A percentile compares a stretch with the other conserved stretches of the same genome.
phyloP scores from a whole-genome alignment of 768 basidiomycete species.

The Termitomyces sp. region DNA sequence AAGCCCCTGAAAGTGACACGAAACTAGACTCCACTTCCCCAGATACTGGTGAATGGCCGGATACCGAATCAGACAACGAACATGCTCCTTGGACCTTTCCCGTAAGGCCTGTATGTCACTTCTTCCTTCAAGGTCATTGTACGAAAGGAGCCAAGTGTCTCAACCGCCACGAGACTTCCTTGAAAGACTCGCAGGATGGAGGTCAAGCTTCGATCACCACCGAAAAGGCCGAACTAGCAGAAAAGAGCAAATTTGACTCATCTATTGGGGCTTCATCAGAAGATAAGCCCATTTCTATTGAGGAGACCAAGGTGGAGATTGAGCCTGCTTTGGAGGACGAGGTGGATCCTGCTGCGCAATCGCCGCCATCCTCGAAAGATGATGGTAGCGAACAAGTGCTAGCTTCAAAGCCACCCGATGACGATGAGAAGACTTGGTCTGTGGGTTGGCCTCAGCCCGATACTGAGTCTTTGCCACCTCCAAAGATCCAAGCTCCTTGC shows the following conservation, averaged over 20 bases:
- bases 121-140: not conserved
- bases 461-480: not conserved
- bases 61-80: slow-evolving; percentile 4
- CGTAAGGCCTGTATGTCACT: not conserved
- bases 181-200: not conserved
- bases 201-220: not conserved
- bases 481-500: slow-evolving; percentile 24
- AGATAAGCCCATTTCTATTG: not conserved
- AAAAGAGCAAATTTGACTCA: not conserved
- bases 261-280: not conserved
- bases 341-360: not conserved
- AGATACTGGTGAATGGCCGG: slow-evolving; percentile 1
- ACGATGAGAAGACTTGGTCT: slow-evolving; percentile 16
- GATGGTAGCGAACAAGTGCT: not conserved
- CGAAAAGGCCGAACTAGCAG: not conserved
- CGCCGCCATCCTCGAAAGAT: not conserved
- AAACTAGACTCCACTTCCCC: not conserved
- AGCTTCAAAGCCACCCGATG: not conserved
- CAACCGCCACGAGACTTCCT: not conserved
- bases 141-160: not conserved
- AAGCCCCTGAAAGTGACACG: not conserved
- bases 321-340: not conserved
- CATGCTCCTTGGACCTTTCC: slow-evolving; percentile 4
- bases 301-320: not conserved
- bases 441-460: slow-evolving; percentile 14